These are phyloP conservation scores for Mycena filopes DNA, from an alignment of 768 basidiomycete genomes.

Conservation along the genomic window DNA sequence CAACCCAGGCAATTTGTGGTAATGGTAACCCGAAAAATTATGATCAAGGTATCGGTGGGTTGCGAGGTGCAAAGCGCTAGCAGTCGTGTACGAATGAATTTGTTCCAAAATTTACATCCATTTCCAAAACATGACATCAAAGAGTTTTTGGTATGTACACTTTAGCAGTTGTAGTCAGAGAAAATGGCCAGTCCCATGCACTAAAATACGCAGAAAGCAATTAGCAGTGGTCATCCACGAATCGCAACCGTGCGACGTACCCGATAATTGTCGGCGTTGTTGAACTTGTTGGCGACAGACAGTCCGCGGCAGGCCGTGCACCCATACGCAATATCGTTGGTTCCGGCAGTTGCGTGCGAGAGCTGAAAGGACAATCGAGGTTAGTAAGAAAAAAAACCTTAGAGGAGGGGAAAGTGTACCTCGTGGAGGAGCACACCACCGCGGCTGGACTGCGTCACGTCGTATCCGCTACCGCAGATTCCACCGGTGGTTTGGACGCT, in stretches of 20 bases:
- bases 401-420: not conserved
- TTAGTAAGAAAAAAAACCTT: too few species aligned
- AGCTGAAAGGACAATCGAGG: slow-evolving; percentile 18
- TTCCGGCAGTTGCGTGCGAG: slow-evolving; percentile 24
- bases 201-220: not conserved
- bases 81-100: too few species aligned
- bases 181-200: slow-evolving; percentile 25
- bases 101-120: too few species aligned
- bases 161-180: slow-evolving; percentile 22
- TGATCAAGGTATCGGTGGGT: too few species aligned
- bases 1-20: slow-evolving; percentile 3
- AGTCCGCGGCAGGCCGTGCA: slow-evolving; percentile 14
- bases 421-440: slow-evolving; percentile 29
- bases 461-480: slow-evolving; percentile 17
- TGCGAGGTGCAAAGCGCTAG: too few species aligned
- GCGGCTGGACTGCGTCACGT: slow-evolving; percentile 18
- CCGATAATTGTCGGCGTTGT: slow-evolving; percentile 28
- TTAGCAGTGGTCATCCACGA: not conserved
- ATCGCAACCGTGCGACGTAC: not conserved
- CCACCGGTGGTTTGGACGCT: not conserved
- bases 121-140: not conserved
- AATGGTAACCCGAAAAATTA: not conserved
- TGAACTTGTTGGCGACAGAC: slow-evolving; percentile 16
- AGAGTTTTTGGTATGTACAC: too few species aligned
- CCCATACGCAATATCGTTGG: slow-evolving; percentile 22